These are phyloP conservation scores for Nicotiana obtusifolia DNA, from an alignment of 257 asterid genomes.

Conservation along the genomic window DNA sequence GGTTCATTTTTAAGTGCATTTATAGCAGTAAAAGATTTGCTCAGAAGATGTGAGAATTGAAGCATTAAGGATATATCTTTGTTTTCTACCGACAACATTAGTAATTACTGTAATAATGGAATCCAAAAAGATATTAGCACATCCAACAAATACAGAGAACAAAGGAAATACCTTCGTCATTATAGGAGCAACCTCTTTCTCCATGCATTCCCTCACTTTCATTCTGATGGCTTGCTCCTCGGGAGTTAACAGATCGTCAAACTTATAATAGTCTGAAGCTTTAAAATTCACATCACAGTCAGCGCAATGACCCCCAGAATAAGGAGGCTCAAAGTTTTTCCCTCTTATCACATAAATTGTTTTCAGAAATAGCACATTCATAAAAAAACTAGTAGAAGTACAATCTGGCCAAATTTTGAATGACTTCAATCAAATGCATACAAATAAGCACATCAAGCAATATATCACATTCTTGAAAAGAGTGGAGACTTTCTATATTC, in stretches of 20 bases:
- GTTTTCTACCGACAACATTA: neutral
- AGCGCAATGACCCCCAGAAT: neutral
- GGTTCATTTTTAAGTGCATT: neutral
- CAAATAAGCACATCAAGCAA: neutral
- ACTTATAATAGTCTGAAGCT: constrained; percentile 64
- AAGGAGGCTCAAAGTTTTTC: neutral
- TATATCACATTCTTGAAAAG: neutral
- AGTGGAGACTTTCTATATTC: neutral
- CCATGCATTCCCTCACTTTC: constrained; percentile 61
- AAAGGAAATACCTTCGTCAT: constrained; percentile 47
- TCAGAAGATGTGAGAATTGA: neutral
- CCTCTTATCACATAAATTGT: neutral
- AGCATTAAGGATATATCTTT: neutral
- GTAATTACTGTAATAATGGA: too few relatives aligned
- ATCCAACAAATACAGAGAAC: neutral
- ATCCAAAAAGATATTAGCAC: constrained; percentile 4
- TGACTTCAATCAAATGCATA: neutral
- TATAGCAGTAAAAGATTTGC: neutral
- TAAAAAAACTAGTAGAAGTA: neutral
- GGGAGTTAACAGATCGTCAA: constrained; percentile 55
- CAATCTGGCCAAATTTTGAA: neutral
- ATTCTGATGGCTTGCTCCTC: constrained; percentile 56
- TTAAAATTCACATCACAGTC: constrained; percentile 9
- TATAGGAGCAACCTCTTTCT: constrained; percentile 69
- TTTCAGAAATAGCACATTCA: neutral